Evolutionary conservation across 2,329 filamentous ascomycete genomes (phyloP).

Genomic region (Phaeosphaeria sp.): DNA sequence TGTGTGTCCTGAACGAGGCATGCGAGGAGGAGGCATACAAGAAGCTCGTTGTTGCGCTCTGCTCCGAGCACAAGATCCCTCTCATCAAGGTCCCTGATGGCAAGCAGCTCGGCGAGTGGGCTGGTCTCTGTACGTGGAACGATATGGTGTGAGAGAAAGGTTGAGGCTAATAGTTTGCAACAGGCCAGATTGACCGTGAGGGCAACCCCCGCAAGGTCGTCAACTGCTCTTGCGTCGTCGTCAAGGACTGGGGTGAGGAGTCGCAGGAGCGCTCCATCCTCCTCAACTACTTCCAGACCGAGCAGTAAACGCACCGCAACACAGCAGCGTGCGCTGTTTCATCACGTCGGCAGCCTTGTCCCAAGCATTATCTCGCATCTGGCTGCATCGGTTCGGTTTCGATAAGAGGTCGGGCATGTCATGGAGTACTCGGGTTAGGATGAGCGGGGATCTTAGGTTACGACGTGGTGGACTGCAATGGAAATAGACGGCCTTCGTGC

Average conservation of each 20-base stretch:
- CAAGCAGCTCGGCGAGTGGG: slow-evolving; percentile 99
- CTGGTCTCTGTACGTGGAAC: slow-evolving; percentile 88
- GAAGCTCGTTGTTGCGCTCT: slow-evolving; percentile 98
- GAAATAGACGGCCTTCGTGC: slow-evolving; percentile 15
- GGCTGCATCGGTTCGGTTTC: slow-evolving; percentile 22
- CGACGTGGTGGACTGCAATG: slow-evolving; percentile 19
- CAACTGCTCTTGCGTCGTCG: slow-evolving; percentile 99
- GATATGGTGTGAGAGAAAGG: no score
- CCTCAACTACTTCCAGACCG: slow-evolving; percentile 99
- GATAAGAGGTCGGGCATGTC: background rate
- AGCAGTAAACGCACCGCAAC: slow-evolving; percentile 54
- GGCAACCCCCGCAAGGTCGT: slow-evolving; percentile 99
- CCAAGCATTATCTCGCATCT: slow-evolving; percentile 20
- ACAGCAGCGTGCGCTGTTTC: slow-evolving; percentile 8
- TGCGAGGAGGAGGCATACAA: slow-evolving; percentile 99
- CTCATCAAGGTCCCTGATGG: slow-evolving; percentile 99
- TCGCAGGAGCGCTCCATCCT: slow-evolving; percentile 98
- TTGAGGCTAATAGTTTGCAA: slow-evolving; percentile 17
- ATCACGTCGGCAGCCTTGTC: slow-evolving; percentile 1
- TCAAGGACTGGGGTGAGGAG: slow-evolving; percentile 99
- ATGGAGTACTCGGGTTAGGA: slow-evolving; percentile 1
- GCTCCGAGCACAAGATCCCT: slow-evolving; percentile 99
- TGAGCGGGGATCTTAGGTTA: slow-evolving; percentile 4
- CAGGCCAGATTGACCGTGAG: slow-evolving; percentile 98
- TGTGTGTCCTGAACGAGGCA: slow-evolving; percentile 99